phyloP scores from a whole-genome alignment of 2,329 filamentous ascomycete genomes.

The Verticillium albo-atrum region DNA sequence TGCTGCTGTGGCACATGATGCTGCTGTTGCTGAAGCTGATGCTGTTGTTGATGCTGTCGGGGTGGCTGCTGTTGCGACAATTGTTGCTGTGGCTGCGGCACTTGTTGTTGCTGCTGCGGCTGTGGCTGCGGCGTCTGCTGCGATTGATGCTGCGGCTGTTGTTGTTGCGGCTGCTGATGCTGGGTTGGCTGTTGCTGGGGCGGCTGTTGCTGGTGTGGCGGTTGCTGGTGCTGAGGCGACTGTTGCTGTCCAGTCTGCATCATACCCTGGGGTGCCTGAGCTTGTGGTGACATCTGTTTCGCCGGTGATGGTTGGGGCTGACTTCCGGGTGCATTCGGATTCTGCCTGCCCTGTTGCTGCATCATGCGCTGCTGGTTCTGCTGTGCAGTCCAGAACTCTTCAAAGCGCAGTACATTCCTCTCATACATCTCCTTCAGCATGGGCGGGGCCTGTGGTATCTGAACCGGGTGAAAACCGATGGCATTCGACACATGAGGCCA shows the following conservation, averaged over 20 bases:
- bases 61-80: constrained; percentile 3
- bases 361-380: constrained; percentile 50
- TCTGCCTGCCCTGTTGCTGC: constrained; percentile 35
- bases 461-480: constrained; percentile 57
- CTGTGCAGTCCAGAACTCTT: constrained; percentile 59
- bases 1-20: constrained; percentile 12
- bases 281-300: constrained; percentile 32
- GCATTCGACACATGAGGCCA: constrained; percentile 71
- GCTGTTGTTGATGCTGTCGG: constrained; percentile 17
- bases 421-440: constrained; percentile 73
- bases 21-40: constrained; percentile 26
- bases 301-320: constrained; percentile 33
- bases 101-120: not conserved
- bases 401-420: constrained; percentile 71
- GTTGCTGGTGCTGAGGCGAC: constrained; percentile 27
- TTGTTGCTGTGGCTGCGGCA: constrained; percentile 19
- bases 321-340: constrained; percentile 23
- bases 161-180: constrained; percentile 20
- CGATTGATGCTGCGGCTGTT: constrained; percentile 14
- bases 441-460: constrained; percentile 61
- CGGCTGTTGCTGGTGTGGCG: constrained; percentile 28
- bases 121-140: constrained; percentile 2
- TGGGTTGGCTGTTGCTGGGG: constrained; percentile 18
- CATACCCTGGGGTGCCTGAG: constrained; percentile 25
- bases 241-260: constrained; percentile 30